phyloP scores from a whole-genome alignment of 345 rosid genomes.

The Kandelia obovata region DNA sequence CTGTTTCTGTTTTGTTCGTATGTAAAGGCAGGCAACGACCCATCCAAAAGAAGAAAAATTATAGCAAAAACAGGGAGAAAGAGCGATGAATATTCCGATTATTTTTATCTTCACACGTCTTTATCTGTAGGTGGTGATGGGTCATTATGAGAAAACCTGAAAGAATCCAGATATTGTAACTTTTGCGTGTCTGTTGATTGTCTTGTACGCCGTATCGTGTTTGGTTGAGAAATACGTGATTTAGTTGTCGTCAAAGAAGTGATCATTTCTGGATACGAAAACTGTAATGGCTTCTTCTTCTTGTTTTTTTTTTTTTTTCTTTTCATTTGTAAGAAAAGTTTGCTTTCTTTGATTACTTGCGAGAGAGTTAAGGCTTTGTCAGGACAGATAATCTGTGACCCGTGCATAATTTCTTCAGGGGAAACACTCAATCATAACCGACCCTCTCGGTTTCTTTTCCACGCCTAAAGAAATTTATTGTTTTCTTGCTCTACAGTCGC shows the following conservation, averaged over 20 bases:
- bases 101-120: neutral
- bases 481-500: no score
- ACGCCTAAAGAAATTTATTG: no score
- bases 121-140: constrained; percentile 4
- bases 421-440: no score
- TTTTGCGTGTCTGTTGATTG: neutral
- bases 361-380: neutral
- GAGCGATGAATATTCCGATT: neutral
- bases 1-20: constrained; percentile 2
- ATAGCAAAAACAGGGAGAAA: neutral
- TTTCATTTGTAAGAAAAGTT: neutral
- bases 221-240: neutral
- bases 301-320: neutral
- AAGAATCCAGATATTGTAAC: constrained; percentile 2
- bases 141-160: constrained; percentile 5
- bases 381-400: neutral
- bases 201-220: constrained; percentile 4
- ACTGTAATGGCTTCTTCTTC: neutral
- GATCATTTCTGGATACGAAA: constrained; percentile 6
- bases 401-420: no score
- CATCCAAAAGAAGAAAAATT: neutral
- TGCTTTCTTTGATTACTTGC: neutral
- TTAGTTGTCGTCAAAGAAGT: neutral
- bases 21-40: neutral
- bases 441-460: no score